Base-by-base conservation (phyloP, 495 filamentous ascomycete genomes). In the Penicillium samsonianum region DNA sequence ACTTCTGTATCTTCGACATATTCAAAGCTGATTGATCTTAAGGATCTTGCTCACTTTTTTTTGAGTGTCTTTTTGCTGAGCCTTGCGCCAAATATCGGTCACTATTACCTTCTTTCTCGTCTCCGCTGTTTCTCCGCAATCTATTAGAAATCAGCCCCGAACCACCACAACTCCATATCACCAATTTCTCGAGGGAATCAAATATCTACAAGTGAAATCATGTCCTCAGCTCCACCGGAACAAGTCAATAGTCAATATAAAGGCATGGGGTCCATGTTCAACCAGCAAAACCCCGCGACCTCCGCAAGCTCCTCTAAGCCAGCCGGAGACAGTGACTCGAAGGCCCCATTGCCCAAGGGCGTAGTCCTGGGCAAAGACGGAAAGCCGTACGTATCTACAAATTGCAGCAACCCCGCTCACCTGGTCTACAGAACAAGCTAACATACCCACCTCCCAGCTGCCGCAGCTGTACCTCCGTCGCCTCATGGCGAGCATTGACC, bases 301-400 rank as follows among this genome's bases (percentile, higher is more conserved):
- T 42, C 70, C 19, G 52, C 65, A n/a, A 58, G 59, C 26, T 53
- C 71, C 28, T 67, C 60, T 10, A 56, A 62, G 26, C 59, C 65
- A 31, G 35, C 64, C 9, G 60, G 64, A 62, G 59, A 72, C 49
- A 55, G 61, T 31, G 47, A 64, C 53, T 50, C 74, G 30, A 76
- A 74, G 59, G 73, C 71, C 35, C 69, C 67, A 40, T 58, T 85
- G 26, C 88, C 90, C 14, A 95, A 91, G 70, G 93, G 92, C 59
- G 80, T 96, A 7, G 83, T 96, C 4, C 76, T 97, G 38, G 94
- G 88, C 43, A 90, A 92, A 63, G 90, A 98, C 79, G 94, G 94
- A 44, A 98, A 97, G 75, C 94, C 93, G 94, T 98, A 80, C 73
- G 90, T 71, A 49, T 9, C 4, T 38, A 38, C 35, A 20, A 12